These are phyloP conservation scores for Tetramitus jugosus DNA, from an alignment of 208 protist genomes.

Conservation along the genomic window DNA sequence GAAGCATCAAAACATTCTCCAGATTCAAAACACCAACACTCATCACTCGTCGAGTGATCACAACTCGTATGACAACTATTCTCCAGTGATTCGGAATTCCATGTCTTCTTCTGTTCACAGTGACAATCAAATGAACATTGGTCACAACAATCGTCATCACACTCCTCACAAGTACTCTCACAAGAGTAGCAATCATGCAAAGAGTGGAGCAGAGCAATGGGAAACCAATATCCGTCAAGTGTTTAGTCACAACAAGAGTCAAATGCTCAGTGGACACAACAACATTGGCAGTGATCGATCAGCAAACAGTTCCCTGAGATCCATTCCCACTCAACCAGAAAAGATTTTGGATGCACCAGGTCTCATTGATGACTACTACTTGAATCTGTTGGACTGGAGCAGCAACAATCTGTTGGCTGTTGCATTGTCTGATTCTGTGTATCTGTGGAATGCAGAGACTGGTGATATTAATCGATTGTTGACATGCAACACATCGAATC, in stretches of 20 bases:
- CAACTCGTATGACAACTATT: too few relatives aligned
- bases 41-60: too few relatives aligned
- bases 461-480: constrained; percentile 77
- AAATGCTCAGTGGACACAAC: too few relatives aligned
- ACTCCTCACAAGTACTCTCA: too few relatives aligned
- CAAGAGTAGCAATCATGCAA: too few relatives aligned
- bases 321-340: constrained; percentile 81
- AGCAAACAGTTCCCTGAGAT: constrained; percentile 21
- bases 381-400: constrained; percentile 97
- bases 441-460: constrained; percentile 93
- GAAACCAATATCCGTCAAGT: constrained; percentile 53
- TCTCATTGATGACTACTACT: constrained; percentile 97
- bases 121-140: too few relatives aligned
- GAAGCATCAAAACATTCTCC: constrained; percentile 56
- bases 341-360: constrained; percentile 95
- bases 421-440: constrained; percentile 85
- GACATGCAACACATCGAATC: constrained; percentile 41
- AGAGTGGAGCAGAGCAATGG: constrained; percentile 37
- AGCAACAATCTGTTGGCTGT: constrained; percentile 78
- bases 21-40: too few relatives aligned
- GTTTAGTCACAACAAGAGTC: constrained; percentile 57
- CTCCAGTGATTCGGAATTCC: too few relatives aligned
- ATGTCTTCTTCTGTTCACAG: constrained; percentile 61
- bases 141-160: too few relatives aligned
- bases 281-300: constrained; percentile 10